These are phyloP conservation scores for Rhizophagus sp. DNA, from an alignment of 192 early-diverging fungal genomes.

Conservation along the genomic window DNA sequence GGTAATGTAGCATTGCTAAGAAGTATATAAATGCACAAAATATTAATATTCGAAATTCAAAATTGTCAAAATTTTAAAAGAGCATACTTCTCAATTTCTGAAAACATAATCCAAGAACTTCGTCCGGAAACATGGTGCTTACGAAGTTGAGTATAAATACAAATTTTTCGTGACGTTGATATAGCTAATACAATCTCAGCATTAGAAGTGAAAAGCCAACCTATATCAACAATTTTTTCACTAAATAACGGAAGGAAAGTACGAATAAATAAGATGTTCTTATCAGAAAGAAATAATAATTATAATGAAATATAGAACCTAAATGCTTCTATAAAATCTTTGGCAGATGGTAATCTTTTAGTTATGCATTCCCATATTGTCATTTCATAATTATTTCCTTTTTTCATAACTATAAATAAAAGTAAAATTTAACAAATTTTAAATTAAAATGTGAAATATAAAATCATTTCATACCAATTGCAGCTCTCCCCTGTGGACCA, in stretches of 20 bases:
- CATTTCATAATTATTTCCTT: conserved; percentile 29
- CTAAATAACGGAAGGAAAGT: conserved; percentile 30
- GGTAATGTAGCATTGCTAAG: conserved; percentile 32
- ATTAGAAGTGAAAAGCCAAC: conserved; percentile 77
- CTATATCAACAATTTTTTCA: conserved; percentile 55
- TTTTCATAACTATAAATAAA: conserved; percentile 13
- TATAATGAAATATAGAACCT: conserved; percentile 33
- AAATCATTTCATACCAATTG: conserved; percentile 35
- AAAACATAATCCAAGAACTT: conserved; percentile 53
- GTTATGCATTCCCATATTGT: conserved; percentile 48
- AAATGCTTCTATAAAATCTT: conserved; percentile 45
- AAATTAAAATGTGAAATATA: conserved; percentile 7
- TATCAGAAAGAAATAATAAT: neutral
- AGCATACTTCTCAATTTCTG: conserved; percentile 50
- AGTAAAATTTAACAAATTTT: neutral
- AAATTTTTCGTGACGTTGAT: conserved; percentile 50
- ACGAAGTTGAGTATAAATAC: conserved; percentile 64
- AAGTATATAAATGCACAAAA: neutral
- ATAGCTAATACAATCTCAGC: conserved; percentile 73
- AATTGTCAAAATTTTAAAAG: conserved; percentile 34
- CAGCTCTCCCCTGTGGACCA: conserved; percentile 45
- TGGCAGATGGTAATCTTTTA: conserved; percentile 41
- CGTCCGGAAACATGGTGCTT: conserved; percentile 37
- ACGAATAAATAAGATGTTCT: neutral
- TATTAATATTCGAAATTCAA: neutral